These are phyloP conservation scores for Monosporascus ibericus DNA, from an alignment of 2,329 filamentous ascomycete species.

Conservation along the genomic window DNA sequence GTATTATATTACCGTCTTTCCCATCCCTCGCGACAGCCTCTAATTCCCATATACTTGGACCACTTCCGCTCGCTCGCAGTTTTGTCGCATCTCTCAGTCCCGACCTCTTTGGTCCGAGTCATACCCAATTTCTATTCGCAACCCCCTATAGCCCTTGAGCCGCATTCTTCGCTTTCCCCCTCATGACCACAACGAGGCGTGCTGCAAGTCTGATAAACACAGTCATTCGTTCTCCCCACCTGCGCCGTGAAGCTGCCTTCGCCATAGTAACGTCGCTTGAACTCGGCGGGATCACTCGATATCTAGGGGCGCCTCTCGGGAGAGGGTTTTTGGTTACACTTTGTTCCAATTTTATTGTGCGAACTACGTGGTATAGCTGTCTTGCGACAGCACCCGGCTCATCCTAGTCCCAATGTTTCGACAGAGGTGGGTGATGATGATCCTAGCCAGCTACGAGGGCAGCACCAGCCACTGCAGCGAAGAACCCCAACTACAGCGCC, in stretches of 20 bases:
- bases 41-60: slow-evolving; percentile 5
- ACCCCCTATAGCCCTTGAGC: not conserved
- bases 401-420: slow-evolving; percentile 24
- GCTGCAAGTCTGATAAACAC: not conserved
- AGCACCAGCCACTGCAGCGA: not conserved
- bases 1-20: slow-evolving; percentile 7
- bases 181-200: not conserved
- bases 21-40: slow-evolving; percentile 5
- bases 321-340: not conserved
- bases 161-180: not conserved
- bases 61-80: slow-evolving; percentile 3
- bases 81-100: not conserved
- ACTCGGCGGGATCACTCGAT: not conserved
- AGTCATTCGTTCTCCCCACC: not conserved
- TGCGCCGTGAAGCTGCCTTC: not conserved
- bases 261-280: not conserved
- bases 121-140: not conserved
- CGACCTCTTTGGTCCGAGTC: not conserved
- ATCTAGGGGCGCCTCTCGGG: not conserved
- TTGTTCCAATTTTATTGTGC: slow-evolving; percentile 11
- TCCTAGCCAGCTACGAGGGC: not conserved
- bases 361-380: slow-evolving; percentile 18
- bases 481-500: not conserved
- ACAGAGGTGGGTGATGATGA: slow-evolving; percentile 22
- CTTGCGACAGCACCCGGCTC: slow-evolving; percentile 21